Conservation (phyloP, 2,329 filamentous ascomycete species). For the Zasmidium citrigriseum region DNA sequence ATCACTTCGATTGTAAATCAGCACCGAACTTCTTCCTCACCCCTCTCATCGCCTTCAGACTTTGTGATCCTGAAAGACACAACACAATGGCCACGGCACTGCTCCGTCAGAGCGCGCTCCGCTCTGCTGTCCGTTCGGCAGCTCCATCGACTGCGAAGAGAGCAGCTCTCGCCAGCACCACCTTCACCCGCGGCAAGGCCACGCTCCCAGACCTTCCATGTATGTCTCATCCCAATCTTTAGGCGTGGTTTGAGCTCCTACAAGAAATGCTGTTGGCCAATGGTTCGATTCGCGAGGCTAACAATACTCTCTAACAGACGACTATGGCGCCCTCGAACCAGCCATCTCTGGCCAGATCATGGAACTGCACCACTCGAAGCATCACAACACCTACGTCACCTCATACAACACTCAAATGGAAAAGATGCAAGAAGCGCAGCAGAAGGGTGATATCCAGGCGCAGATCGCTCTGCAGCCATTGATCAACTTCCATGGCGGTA, state of each 20-base stretch:
- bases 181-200: conserved; percentile 82
- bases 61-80: background rate
- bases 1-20: background rate
- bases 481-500: conserved; percentile 67
- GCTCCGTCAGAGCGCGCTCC: conserved; percentile 69
- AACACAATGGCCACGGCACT: conserved; percentile 72
- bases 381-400: conserved; percentile 92
- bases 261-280: background rate
- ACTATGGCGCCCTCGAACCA: conserved; percentile 92
- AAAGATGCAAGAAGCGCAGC: conserved; percentile 63
- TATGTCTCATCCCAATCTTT: conserved; percentile 44
- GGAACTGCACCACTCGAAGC: conserved; percentile 92
- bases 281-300: no score
- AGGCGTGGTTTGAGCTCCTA: background rate
- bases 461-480: conserved; percentile 58
- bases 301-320: conserved; percentile 62
- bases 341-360: conserved; percentile 87
- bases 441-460: conserved; percentile 54
- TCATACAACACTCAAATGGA: conserved; percentile 80
- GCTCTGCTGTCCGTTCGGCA: conserved; percentile 70
- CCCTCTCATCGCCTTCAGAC: background rate
- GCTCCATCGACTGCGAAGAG: conserved; percentile 61
- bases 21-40: background rate
- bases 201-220: conserved; percentile 87
- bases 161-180: conserved; percentile 68